A percentile compares a stretch with the other conserved stretches of the same genome.
Evolutionary conservation across 345 rosid genomes (phyloP).

Genomic region (Diplotaxis tenuifolia): DNA sequence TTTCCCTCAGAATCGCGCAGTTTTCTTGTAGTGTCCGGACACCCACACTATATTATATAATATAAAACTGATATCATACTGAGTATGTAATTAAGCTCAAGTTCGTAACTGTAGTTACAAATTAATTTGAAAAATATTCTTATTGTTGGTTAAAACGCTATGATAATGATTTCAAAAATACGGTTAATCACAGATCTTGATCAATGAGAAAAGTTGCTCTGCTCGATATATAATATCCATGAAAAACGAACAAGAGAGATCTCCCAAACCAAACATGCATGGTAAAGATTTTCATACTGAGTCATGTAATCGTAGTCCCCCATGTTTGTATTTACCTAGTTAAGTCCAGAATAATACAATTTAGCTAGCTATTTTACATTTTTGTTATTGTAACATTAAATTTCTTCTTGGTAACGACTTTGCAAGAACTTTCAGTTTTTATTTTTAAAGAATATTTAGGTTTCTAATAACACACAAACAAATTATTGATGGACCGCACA

Average conservation of each 20-base stretch:
- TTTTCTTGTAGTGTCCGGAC: too few relatives aligned
- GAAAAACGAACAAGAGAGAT: background rate
- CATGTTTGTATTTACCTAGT: background rate
- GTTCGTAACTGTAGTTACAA: background rate
- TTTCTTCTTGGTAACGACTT: background rate
- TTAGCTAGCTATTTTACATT: background rate
- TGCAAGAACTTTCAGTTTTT: background rate
- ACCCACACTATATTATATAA: background rate
- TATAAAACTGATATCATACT: background rate
- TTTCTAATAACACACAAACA: background rate
- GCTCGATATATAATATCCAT: background rate
- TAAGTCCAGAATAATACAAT: background rate
- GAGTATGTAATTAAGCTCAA: constrained; percentile 1
- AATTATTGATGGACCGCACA: background rate
- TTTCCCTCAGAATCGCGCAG: too few relatives aligned
- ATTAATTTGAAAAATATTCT: background rate
- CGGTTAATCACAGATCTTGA: background rate
- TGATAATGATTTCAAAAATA: background rate
- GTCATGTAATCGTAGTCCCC: background rate
- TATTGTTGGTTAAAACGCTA: background rate
- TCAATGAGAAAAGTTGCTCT: background rate
- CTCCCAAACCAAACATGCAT: background rate
- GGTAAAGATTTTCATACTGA: background rate
- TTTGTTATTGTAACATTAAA: background rate
- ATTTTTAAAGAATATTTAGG: background rate